These are phyloP conservation scores for Nymphaea thermarum DNA, from an alignment of 164 flowering plant genomes.

Conservation along the genomic window DNA sequence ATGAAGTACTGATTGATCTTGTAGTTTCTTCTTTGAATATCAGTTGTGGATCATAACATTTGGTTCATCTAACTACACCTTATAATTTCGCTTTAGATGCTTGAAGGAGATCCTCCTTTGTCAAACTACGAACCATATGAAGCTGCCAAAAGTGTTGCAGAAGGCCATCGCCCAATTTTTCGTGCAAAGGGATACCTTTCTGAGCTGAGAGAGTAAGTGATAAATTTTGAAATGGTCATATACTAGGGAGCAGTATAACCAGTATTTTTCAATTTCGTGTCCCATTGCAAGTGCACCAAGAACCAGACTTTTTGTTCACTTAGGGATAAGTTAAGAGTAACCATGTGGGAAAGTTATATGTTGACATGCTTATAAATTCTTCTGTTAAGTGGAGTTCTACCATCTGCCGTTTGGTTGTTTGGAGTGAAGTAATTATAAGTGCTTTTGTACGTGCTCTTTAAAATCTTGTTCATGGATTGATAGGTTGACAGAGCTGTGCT, in stretches of 20 bases:
- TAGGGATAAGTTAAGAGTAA: no score
- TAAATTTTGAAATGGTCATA: no score
- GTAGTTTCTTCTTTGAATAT: background rate
- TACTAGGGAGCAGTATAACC: no score
- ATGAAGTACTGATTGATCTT: conserved; percentile 52
- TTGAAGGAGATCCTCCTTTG: conserved; percentile 91
- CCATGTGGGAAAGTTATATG: no score
- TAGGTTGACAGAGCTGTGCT: conserved; percentile 72
- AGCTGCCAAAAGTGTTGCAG: conserved; percentile 85
- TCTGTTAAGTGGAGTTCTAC: no score
- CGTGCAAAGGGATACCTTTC: conserved; percentile 53
- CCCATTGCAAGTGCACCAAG: no score
- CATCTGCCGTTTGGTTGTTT: no score
- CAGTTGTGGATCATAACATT: background rate
- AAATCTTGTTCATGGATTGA: background rate
- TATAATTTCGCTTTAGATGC: conserved; percentile 46
- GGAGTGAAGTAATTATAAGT: no score
- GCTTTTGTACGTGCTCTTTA: no score
- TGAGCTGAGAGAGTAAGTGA: conserved; percentile 76
- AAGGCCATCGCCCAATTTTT: conserved; percentile 76
- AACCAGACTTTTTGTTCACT: no score
- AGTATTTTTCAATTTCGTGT: no score
- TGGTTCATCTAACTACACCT: conserved; percentile 1
- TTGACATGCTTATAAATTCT: no score
- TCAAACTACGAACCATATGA: conserved; percentile 88